phyloP scores from a whole-genome alignment of 2,329 filamentous ascomycete species.

The Xylariales sp. region DNA sequence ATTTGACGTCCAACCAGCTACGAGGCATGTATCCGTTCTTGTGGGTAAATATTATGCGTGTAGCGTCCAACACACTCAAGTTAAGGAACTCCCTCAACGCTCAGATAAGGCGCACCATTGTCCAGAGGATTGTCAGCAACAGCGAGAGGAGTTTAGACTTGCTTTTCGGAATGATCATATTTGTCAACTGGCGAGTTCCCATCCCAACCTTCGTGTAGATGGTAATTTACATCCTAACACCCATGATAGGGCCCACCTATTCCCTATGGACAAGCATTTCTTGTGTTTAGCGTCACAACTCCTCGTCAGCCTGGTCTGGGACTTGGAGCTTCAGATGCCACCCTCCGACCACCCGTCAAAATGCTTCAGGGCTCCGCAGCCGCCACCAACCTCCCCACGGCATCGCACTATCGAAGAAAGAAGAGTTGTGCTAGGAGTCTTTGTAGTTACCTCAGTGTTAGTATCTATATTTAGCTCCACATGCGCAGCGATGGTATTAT shows the following conservation, averaged over 20 bases:
- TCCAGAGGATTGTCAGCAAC: conserved; percentile 11
- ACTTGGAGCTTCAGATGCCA: conserved; percentile 11
- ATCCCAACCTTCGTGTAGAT: neutral
- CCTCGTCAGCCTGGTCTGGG: conserved; percentile 11
- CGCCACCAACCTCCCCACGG: conserved; percentile 2
- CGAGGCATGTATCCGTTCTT: conserved; percentile 11
- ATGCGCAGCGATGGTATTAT: neutral
- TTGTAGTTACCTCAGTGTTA: conserved; percentile 12
- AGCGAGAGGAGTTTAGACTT: conserved; percentile 13
- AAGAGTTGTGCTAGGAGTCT: conserved; percentile 12
- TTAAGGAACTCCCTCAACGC: conserved; percentile 5
- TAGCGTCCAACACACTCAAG: conserved; percentile 5
- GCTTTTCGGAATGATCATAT: conserved; percentile 10
- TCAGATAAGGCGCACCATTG: conserved; percentile 8
- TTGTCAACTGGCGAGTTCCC: conserved; percentile 13
- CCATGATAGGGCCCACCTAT: conserved; percentile 9
- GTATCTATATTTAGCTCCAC: neutral
- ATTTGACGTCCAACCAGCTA: conserved; percentile 11
- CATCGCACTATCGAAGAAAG: conserved; percentile 10
- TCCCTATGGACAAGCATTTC: conserved; percentile 10
- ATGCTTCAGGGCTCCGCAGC: conserved; percentile 4
- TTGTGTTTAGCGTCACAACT: conserved; percentile 13
- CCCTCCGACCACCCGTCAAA: conserved; percentile 4
- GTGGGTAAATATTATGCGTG: conserved; percentile 12
- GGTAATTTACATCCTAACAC: conserved; percentile 3